Evolutionary conservation across 2,329 filamentous ascomycete genomes (phyloP).

Genomic region (Ophiognomonia clavigignenti-juglandacearum): DNA sequence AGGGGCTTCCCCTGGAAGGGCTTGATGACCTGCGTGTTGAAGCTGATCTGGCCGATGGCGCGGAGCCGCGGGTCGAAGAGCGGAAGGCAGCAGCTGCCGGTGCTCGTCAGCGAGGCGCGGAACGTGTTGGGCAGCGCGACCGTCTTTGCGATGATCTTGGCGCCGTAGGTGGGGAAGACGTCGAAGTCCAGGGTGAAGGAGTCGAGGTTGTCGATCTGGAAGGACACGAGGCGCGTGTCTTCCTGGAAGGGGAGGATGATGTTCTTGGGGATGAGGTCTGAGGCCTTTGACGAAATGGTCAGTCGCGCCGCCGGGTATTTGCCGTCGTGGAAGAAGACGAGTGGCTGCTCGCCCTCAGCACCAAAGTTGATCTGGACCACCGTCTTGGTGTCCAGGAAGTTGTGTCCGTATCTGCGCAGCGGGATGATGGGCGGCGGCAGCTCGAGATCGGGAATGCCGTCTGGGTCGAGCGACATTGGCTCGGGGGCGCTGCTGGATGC

Average conservation of each 20-base stretch:
- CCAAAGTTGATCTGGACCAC: constrained; percentile 92
- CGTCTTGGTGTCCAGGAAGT: constrained; percentile 96
- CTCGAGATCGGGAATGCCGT: constrained; percentile 87
- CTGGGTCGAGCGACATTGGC: constrained; percentile 68
- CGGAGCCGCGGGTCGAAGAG: constrained; percentile 88
- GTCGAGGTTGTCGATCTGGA: constrained; percentile 91
- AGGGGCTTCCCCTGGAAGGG: constrained; percentile 88
- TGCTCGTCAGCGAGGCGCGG: constrained; percentile 67
- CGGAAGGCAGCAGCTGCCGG: constrained; percentile 77
- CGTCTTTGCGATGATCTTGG: constrained; percentile 94
- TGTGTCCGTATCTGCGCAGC: constrained; percentile 89
- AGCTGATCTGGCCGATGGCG: constrained; percentile 89
- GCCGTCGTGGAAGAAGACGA: constrained; percentile 94
- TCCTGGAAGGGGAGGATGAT: constrained; percentile 94
- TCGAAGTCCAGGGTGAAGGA: constrained; percentile 95
- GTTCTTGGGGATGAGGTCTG: constrained; percentile 93
- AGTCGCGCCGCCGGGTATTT: constrained; percentile 93
- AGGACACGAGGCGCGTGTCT: constrained; percentile 87
- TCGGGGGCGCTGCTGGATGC: constrained; percentile 46
- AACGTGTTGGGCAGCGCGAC: constrained; percentile 88
- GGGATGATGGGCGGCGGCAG: constrained; percentile 95
- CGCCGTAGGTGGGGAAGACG: constrained; percentile 94
- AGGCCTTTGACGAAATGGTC: constrained; percentile 94
- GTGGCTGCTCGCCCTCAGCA: constrained; percentile 65
- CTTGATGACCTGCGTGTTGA: constrained; percentile 94